Base-by-base conservation (phyloP, 2,329 filamentous ascomycete species). In the Fusarium newnesense region DNA sequence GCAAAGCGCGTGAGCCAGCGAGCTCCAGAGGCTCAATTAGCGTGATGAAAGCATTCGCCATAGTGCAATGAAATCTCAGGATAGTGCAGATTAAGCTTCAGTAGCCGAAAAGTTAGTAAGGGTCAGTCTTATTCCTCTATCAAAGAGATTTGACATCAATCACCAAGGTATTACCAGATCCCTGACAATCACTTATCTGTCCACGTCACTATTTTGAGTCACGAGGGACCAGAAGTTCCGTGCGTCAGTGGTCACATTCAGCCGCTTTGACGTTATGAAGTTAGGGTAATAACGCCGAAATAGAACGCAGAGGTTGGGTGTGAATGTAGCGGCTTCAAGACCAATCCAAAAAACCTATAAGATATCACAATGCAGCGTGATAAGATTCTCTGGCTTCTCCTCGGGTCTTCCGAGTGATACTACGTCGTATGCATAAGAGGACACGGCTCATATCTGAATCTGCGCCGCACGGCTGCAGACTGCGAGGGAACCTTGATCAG, bases 331-430 rank as follows among this genome's bases (percentile, higher is more conserved):
- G 4, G 9, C 28, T n/a, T 8, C 4, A 7, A n/a, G 13, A 49
- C 13, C 11, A 9, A 3, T 30, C 28, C 28, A 30, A 3, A 9
- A 30, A 30, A 9, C 28, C 10, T 30, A 9, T 30, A 21, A 3
- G 9, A n/a, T 32, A 49, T 49, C 46, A 9, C 0, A 32, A 9
- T n/a, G 21, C 4, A 49, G 7, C 4, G 0, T 16, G 15, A 18
- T 9, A 7, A 6, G 7, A 2, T 0, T 49, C 19, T 11, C 0
- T 2, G 28, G 19, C 1, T 8, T 49, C 2, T 9, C 3, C 15
- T n/a, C 46, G 1, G 10, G 15, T 0, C 15, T n/a, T 9, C 21
- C 2, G 10, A 30, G 3, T 49, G 28, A 9, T 1, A n/a, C 9
- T 7, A 18, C 12, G 9, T 3, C 10, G 12, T 3, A 12, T n/a